phyloP scores from a whole-genome alignment of 31 red algal species.

The Endocladia muricata region DNA sequence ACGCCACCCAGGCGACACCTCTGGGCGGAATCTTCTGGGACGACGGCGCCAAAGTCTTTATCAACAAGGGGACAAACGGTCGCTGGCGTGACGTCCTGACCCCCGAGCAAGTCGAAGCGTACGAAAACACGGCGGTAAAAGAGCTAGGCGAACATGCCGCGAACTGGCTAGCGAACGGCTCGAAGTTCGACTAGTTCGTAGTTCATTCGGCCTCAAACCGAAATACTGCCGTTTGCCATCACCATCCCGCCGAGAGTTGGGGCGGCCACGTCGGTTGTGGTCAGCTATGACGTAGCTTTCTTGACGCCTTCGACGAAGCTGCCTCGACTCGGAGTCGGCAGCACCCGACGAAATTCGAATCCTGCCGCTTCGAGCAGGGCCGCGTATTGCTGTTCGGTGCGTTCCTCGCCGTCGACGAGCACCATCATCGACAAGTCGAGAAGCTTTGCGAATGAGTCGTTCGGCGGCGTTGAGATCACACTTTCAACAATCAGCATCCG shows the following conservation, averaged over 20 bases:
- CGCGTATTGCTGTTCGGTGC: not conserved
- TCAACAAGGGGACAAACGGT: slow-evolving; percentile 29
- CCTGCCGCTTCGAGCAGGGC: not conserved
- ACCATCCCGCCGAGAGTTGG: too few relatives aligned
- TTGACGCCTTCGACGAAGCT: too few relatives aligned
- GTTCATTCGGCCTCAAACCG: too few relatives aligned
- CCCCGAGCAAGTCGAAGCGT: too few relatives aligned
- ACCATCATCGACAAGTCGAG: not conserved
- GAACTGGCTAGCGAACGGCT: too few relatives aligned
- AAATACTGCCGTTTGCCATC: too few relatives aligned
- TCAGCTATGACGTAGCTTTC: too few relatives aligned
- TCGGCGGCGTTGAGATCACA: not conserved
- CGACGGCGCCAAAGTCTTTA: not conserved
- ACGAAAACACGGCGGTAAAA: too few relatives aligned
- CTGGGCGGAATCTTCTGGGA: not conserved
- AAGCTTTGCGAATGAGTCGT: not conserved
- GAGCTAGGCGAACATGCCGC: too few relatives aligned
- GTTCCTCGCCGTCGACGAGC: not conserved
- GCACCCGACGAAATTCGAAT: not conserved
- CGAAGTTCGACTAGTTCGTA: too few relatives aligned
- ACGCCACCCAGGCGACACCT: not conserved
- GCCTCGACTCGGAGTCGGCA: not conserved
- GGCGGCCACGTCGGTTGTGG: too few relatives aligned
- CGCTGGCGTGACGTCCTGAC: slow-evolving; percentile 20
- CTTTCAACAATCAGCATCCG: slow-evolving; percentile 4